Conservation (phyloP, 257 asterid genomes). For the Haberlea rhodopensis region DNA sequence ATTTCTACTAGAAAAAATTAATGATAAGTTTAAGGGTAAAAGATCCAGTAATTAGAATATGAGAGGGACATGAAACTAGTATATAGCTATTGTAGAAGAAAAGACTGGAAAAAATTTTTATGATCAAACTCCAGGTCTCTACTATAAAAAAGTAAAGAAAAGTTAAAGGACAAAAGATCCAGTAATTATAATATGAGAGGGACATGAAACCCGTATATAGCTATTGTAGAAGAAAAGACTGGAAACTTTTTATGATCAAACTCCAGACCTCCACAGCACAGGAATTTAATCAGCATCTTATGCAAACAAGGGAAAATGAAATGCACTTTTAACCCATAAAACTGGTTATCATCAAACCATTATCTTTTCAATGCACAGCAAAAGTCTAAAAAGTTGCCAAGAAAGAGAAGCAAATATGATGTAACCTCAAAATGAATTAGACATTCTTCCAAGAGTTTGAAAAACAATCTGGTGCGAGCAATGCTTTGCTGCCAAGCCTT, state of each 20-base stretch:
- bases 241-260: neutral
- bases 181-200: too few species aligned
- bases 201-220: neutral
- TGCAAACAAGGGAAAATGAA: slow-evolving; percentile 5
- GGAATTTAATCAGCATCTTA: neutral
- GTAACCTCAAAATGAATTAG: slow-evolving; percentile 91
- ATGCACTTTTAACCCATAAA: slow-evolving; percentile 17
- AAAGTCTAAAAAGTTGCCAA: slow-evolving; percentile 14
- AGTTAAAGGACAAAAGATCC: too few species aligned
- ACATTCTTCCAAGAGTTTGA: slow-evolving; percentile 95
- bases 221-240: neutral
- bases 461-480: slow-evolving; percentile 97
- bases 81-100: neutral
- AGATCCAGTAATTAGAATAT: too few species aligned
- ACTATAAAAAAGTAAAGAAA: too few species aligned
- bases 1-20: too few species aligned
- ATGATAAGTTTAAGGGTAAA: too few species aligned
- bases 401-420: slow-evolving; percentile 7
- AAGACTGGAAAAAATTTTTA: neutral
- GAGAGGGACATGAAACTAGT: too few species aligned
- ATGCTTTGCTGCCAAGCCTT: slow-evolving; percentile 99
- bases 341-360: neutral
- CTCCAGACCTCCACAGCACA: slow-evolving; percentile 10
- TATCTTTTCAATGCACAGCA: slow-evolving; percentile 5
- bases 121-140: neutral